Conservation (phyloP, 2,329 filamentous ascomycete species). For the Ophiostoma quercus region DNA sequence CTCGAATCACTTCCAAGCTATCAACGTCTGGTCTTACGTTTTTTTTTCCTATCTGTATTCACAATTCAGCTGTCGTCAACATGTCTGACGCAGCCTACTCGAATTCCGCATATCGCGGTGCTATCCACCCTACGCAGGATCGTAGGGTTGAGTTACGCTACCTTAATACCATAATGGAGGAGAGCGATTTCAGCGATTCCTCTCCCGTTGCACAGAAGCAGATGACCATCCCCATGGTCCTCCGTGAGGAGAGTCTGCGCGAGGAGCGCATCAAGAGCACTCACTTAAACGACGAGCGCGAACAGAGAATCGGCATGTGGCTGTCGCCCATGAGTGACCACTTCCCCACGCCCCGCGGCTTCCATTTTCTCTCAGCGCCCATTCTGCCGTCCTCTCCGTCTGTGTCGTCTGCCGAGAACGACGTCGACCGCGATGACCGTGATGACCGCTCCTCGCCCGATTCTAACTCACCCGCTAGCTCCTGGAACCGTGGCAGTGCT, state of each 20-base stretch:
- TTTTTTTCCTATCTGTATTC: conserved; percentile 21
- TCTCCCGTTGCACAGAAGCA: conserved; percentile 19
- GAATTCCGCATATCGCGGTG: conserved; percentile 39
- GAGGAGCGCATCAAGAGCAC: conserved; percentile 37
- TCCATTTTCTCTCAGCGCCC: conserved; percentile 59
- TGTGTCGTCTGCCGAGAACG: conserved; percentile 47
- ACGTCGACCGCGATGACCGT: conserved; percentile 29
- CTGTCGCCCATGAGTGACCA: conserved; percentile 56
- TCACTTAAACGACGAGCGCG: conserved; percentile 28
- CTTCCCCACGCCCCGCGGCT: conserved; percentile 67
- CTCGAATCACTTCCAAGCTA: background rate
- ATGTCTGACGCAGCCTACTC: conserved; percentile 47
- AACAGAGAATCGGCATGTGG: conserved; percentile 54
- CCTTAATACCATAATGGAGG: conserved; percentile 64
- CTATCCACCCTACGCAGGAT: conserved; percentile 51
- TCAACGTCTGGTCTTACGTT: conserved; percentile 16
- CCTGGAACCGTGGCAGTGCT: conserved; percentile 57
- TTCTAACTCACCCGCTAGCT: conserved; percentile 42
- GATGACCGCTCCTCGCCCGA: conserved; percentile 35
- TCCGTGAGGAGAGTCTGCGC: conserved; percentile 13
- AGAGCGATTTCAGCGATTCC: conserved; percentile 25
- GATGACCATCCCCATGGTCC: conserved; percentile 15
- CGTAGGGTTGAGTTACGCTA: conserved; percentile 45
- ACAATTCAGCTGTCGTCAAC: conserved; percentile 29
- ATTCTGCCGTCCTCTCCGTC: conserved; percentile 58